phyloP scores from a whole-genome alignment of 352 stramenopile species.

The Pythium dissotocum region DNA sequence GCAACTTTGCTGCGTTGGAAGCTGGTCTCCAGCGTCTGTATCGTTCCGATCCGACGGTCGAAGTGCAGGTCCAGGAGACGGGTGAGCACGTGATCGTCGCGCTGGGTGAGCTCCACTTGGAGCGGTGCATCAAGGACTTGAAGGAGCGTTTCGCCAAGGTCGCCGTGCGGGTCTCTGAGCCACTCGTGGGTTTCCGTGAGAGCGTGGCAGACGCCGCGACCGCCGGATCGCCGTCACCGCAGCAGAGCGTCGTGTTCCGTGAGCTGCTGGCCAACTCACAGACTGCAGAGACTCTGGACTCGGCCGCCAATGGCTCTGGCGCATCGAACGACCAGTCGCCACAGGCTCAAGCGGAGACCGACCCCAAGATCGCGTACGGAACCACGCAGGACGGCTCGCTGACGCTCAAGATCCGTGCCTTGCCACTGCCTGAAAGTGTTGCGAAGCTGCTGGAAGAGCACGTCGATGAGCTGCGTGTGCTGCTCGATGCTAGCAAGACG shows the following conservation, averaged over 20 bases:
- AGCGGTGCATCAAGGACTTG: constrained; percentile 91
- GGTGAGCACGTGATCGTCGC: constrained; percentile 91
- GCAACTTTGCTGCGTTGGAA: constrained; percentile 85
- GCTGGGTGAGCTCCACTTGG: constrained; percentile 90
- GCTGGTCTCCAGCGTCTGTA: constrained; percentile 90
- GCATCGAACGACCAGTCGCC: constrained; percentile 16
- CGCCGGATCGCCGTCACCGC: constrained; percentile 44
- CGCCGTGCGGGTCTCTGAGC: constrained; percentile 79
- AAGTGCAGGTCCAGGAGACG: constrained; percentile 89
- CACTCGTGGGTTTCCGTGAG: constrained; percentile 90
- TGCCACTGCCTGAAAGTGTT: constrained; percentile 69
- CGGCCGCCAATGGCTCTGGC: constrained; percentile 13
- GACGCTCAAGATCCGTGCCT: constrained; percentile 71
- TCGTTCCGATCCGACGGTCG: constrained; percentile 91
- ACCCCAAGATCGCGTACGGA: constrained; percentile 43
- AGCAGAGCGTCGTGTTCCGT: constrained; percentile 74
- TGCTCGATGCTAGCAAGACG: constrained; percentile 30
- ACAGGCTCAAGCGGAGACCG: constrained; percentile 9
- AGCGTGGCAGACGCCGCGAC: constrained; percentile 60
- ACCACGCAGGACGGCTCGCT: constrained; percentile 72
- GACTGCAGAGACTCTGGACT: constrained; percentile 7
- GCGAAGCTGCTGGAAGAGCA: constrained; percentile 79
- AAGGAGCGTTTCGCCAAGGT: constrained; percentile 89
- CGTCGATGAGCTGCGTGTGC: constrained; percentile 44
- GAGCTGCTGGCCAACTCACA: constrained; percentile 46